phyloP scores from a whole-genome alignment of 805 yeast genomes.

The Wickerhamiella galacta region DNA sequence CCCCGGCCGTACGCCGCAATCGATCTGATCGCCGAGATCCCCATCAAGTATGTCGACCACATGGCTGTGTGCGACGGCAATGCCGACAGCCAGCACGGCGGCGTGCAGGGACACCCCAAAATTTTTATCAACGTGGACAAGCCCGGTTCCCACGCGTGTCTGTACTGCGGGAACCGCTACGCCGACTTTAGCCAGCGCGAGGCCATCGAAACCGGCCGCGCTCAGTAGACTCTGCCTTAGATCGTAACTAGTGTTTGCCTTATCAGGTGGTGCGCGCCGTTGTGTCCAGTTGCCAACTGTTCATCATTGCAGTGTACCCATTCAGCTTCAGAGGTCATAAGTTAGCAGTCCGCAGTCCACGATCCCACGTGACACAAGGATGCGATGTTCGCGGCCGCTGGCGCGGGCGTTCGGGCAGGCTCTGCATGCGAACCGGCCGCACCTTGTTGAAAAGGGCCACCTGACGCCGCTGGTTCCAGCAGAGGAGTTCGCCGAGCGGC shows the following conservation, averaged over 20 bases:
- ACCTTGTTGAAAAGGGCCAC: conserved; percentile 54
- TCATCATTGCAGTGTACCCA: no score
- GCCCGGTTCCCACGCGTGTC: conserved; percentile 56
- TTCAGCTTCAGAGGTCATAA: no score
- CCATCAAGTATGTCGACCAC: conserved; percentile 45
- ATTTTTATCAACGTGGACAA: conserved; percentile 66
- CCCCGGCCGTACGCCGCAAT: conserved; percentile 76
- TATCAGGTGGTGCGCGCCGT: no score
- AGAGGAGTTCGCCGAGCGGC: conserved; percentile 58
- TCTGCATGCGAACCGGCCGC: conserved; percentile 68
- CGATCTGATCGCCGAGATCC: conserved; percentile 61
- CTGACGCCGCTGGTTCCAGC: conserved; percentile 82
- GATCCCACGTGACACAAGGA: no score
- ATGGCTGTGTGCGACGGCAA: conserved; percentile 72
- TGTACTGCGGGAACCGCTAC: conserved; percentile 38
- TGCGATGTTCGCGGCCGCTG: background rate
- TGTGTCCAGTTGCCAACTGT: no score
- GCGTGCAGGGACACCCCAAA: conserved; percentile 67
- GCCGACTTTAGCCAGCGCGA: conserved; percentile 15
- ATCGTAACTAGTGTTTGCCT: no score
- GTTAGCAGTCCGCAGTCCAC: no score
- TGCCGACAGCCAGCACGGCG: conserved; percentile 30
- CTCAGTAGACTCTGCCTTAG: no score
- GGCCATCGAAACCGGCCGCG: conserved; percentile 14
- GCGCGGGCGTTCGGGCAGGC: conserved; percentile 51